A percentile compares a stretch with the other conserved stretches of the same genome.
Evolutionary conservation across 169 alveolate genomes (phyloP).

Genomic region (Babesia bigemina): DNA sequence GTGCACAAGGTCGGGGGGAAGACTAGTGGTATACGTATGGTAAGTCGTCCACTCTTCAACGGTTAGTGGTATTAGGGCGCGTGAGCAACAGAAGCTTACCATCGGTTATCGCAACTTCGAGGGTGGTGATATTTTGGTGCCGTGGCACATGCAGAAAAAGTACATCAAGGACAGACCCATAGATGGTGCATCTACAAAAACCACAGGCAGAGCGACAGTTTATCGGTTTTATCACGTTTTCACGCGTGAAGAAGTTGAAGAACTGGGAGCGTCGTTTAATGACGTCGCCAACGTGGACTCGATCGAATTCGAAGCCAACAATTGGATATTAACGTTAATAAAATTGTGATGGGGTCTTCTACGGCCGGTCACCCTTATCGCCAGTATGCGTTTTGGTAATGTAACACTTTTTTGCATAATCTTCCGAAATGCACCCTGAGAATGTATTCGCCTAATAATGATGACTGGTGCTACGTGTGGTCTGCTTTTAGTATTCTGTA

Average conservation of each 20-base stretch:
- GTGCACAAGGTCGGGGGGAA: slow-evolving; percentile 52
- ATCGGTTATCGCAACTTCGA: slow-evolving; percentile 57
- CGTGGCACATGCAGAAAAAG: slow-evolving; percentile 62
- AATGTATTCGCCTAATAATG: too few species aligned
- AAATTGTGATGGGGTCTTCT: not conserved
- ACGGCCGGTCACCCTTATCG: too few species aligned
- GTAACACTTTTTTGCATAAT: too few species aligned
- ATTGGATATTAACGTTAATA: slow-evolving; percentile 43
- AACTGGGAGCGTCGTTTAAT: slow-evolving; percentile 27
- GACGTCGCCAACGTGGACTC: slow-evolving; percentile 18
- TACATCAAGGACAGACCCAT: slow-evolving; percentile 6
- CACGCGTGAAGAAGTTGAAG: slow-evolving; percentile 53
- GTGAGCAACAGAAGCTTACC: slow-evolving; percentile 38
- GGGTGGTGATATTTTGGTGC: slow-evolving; percentile 54
- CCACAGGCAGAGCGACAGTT: not conserved
- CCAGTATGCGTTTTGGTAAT: too few species aligned
- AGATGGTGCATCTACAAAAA: not conserved
- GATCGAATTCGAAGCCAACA: slow-evolving; percentile 46
- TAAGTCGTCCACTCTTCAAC: not conserved
- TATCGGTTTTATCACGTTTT: slow-evolving; percentile 61
- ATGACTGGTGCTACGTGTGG: too few species aligned
- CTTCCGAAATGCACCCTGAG: too few species aligned
- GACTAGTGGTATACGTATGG: slow-evolving; percentile 55
- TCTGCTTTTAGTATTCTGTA: too few species aligned
- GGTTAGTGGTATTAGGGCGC: slow-evolving; percentile 24